A percentile compares a stretch with the other conserved stretches of the same genome.
Conservation (phyloP, 192 early-diverging fungal species). For the Funneliformis geosporum region DNA sequence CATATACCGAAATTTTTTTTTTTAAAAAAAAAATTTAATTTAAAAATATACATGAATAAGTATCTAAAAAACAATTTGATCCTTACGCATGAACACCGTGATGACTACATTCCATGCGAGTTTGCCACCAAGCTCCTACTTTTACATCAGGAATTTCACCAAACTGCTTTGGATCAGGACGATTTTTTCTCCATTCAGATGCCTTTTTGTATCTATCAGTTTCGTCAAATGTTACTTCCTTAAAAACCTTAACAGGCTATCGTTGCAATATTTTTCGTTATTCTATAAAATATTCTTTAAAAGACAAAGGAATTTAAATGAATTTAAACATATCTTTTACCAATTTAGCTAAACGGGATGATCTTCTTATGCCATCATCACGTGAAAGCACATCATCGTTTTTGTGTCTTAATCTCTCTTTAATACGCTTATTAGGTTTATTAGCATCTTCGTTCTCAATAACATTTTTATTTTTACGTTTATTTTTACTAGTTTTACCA, state of each 20-base stretch:
- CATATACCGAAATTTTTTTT: neutral
- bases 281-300: no score
- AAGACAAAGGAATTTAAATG: no score
- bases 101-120: slow-evolving; percentile 21
- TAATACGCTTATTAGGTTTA: neutral
- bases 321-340: neutral
- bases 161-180: slow-evolving; percentile 16
- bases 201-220: neutral
- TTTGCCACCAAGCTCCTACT: slow-evolving; percentile 19
- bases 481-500: neutral
- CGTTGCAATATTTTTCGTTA: neutral
- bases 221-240: neutral
- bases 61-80: no score
- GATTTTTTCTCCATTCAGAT: neutral
- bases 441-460: neutral
- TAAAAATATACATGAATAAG: neutral
- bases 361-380: no score
- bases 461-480: neutral
- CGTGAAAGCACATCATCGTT: neutral
- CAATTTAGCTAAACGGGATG: no score
- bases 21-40: neutral
- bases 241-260: neutral
- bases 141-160: slow-evolving; percentile 1
- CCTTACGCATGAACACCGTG: slow-evolving; percentile 18
- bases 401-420: neutral